These are phyloP conservation scores for Pouteria campechiana DNA, from an alignment of 179 eudicot genomes.

Conservation along the genomic window DNA sequence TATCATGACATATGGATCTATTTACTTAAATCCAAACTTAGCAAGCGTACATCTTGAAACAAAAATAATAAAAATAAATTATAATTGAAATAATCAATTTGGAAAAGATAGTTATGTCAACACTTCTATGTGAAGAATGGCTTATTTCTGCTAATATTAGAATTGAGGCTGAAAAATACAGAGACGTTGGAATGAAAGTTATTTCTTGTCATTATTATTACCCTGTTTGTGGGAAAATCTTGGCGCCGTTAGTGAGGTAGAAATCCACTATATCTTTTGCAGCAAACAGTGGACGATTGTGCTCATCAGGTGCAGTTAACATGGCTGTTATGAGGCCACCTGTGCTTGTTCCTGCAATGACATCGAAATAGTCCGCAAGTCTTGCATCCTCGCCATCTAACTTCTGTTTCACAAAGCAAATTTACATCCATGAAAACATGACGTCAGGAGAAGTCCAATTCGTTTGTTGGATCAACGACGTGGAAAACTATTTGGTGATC, in stretches of 20 bases:
- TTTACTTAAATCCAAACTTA: no score
- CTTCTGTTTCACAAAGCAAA: conserved; percentile 14
- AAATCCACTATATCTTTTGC: conserved; percentile 38
- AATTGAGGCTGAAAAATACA: no score
- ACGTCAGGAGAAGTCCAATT: no score
- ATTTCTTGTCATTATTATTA: no score
- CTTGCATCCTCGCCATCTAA: conserved; percentile 47
- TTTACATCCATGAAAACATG: no score
- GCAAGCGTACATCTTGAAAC: no score
- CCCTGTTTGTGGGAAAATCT: conserved; percentile 39
- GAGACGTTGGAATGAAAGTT: no score
- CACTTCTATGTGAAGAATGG: no score
- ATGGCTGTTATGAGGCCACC: conserved; percentile 52
- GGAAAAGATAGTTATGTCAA: background rate
- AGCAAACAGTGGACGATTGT: conserved; percentile 41
- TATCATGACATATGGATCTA: no score
- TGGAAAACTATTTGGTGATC: no score
- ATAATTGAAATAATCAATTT: background rate
- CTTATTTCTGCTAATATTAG: no score
- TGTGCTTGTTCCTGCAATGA: conserved; percentile 60
- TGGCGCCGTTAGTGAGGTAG: conserved; percentile 35
- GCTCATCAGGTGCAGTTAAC: conserved; percentile 43
- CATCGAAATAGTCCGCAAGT: conserved; percentile 61
- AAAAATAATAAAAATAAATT: background rate
- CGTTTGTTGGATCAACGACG: no score